These are phyloP conservation scores for Glycine latifolia DNA, from an alignment of 306 rosid genomes.

Conservation along the genomic window DNA sequence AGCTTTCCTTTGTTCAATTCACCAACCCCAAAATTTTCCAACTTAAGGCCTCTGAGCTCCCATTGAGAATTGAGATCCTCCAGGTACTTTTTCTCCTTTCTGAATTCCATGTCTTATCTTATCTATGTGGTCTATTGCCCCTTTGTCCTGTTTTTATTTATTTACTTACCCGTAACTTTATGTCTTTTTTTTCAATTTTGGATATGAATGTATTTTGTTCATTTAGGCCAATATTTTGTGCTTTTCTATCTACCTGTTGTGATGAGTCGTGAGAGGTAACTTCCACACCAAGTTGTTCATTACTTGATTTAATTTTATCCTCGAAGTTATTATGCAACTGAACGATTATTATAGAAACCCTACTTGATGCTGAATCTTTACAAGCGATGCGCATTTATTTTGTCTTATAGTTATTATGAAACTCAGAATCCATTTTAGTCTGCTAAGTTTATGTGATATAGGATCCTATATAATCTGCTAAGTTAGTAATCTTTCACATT, in stretches of 20 bases:
- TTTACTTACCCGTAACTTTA: background rate
- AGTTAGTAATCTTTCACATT: background rate
- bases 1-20: background rate
- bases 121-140: background rate
- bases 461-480: constrained; percentile 13
- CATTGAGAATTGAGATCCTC: constrained; percentile 11
- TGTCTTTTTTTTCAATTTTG: background rate
- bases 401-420: background rate
- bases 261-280: background rate
- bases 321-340: background rate
- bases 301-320: background rate
- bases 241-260: background rate
- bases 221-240: background rate
- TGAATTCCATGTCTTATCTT: background rate
- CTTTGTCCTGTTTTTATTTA: background rate
- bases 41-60: background rate
- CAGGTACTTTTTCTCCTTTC: constrained; percentile 33
- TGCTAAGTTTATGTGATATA: background rate
- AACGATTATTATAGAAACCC: background rate
- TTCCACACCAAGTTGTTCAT: constrained; percentile 8
- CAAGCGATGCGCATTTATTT: background rate
- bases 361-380: background rate
- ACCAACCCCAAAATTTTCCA: no score
- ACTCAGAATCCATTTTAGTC: background rate
- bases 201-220: background rate